phyloP scores from a whole-genome alignment of 441 rosid genomes.

The Theobroma grandiflorum region DNA sequence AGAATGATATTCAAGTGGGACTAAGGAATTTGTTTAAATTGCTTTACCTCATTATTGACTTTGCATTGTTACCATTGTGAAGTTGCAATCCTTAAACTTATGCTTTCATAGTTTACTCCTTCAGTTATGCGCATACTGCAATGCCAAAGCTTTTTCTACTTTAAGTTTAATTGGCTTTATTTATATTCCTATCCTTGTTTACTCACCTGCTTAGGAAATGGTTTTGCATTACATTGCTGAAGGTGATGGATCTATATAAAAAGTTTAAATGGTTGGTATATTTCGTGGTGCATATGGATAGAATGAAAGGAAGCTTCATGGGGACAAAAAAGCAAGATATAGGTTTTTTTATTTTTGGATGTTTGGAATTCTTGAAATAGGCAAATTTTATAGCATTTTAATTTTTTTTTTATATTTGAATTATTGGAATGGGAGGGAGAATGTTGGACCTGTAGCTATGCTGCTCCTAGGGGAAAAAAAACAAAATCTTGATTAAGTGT shows the following conservation, averaged over 20 bases:
- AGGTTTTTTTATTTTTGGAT: background rate
- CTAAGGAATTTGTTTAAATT: background rate
- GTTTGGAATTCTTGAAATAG: background rate
- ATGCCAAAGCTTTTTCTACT: background rate
- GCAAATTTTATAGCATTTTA: background rate
- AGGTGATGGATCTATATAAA: background rate
- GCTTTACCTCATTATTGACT: background rate
- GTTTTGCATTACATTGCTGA: background rate
- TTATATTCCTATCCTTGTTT: background rate
- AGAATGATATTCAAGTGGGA: background rate
- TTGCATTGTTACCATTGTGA: background rate
- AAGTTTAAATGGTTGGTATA: background rate
- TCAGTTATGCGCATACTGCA: background rate
- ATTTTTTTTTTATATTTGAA: background rate
- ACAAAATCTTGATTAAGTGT: background rate
- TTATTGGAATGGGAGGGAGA: background rate
- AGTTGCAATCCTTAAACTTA: background rate
- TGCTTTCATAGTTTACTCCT: background rate
- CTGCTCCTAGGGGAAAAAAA: background rate
- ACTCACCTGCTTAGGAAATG: background rate
- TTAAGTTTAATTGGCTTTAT: background rate
- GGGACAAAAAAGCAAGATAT: background rate
- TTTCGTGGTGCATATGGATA: background rate
- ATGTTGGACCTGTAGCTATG: background rate
- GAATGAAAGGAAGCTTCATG: no score